Conservation (phyloP, 208 protist genomes). For the Angomonas ambiguus region DNA sequence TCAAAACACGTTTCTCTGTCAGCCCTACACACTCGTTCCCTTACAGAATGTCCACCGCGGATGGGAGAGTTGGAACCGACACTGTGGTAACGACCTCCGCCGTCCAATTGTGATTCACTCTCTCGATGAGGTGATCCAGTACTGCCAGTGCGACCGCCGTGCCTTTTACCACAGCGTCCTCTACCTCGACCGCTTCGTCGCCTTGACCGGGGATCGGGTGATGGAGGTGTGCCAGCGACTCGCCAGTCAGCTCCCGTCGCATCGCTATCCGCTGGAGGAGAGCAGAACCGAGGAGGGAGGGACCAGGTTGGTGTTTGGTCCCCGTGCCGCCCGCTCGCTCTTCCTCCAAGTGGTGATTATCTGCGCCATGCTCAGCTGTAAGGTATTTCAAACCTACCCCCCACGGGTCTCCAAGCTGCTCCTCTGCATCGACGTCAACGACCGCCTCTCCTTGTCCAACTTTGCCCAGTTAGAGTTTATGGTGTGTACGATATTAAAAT, state of each 20-base stretch:
- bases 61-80: conserved; percentile 49
- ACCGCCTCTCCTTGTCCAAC: conserved; percentile 29
- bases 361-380: conserved; percentile 75
- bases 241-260: neutral
- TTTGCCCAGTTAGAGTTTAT: conserved; percentile 55
- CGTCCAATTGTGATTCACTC: conserved; percentile 63
- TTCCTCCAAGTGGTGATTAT: conserved; percentile 69
- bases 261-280: neutral
- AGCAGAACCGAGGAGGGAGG: no score
- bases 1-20: neutral
- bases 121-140: conserved; percentile 66
- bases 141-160: conserved; percentile 42
- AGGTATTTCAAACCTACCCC: conserved; percentile 68
- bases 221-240: neutral
- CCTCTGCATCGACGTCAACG: conserved; percentile 37
- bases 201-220: conserved; percentile 10
- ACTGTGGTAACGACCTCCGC: conserved; percentile 42
- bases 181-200: conserved; percentile 69
- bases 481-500: conserved; percentile 30
- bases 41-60: conserved; percentile 21
- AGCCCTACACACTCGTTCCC: neutral
- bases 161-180: conserved; percentile 62
- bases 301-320: no score
- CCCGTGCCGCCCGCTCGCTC: conserved; percentile 22
- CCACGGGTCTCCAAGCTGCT: conserved; percentile 52